Evolutionary conservation across 371 early-diverging fungal species (phyloP), one percentile per base, ranked within the genome.

Genomic region (Gilbertella persicaria): DNA sequence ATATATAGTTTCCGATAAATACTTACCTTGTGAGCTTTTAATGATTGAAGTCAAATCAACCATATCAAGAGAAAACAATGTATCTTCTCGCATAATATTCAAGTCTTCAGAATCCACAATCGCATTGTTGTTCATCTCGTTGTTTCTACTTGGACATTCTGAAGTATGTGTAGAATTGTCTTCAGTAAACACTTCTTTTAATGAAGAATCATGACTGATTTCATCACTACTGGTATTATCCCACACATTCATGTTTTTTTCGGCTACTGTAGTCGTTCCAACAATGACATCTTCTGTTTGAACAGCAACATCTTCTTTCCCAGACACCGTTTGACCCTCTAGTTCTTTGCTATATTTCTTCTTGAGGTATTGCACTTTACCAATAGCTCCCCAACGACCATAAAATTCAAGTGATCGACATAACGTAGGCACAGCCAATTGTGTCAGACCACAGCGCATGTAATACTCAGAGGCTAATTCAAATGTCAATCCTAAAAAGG

Each of bases 31-130:
- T 1, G 73, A 66, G 30, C 76, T 76, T 37, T 73, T 76, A 39
- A 76, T 67, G 21, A 76, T 76, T 0, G 76, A 73, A 5, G 73
- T 65, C 2, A 76, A 56, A 39, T 76, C 76, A n/a, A 76, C 62
- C 55, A 76, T 73, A 57, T 76, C 76, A 0, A 76, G 55, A 2
- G 70, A 66, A 6, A 73, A 61, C 17, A 76, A 43, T 4, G 76
- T 62, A 5, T 60, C 49, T 43, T 74, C 75, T 4, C 62, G 47
- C 2, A 16, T 19, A 26, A 30, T 19, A 3, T 25, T 23, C 13
- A 33, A 3, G 1, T 45, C 37, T 12, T 20, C 33, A n/a, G 7
- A 35, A 1, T 29, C 25, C 13, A 42, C 30, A 0, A 47, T 26
- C 0, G 37, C 14, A 17, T 36, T 28, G 48, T 41, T 36, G 37